Evolutionary conservation across 1,139 yeast genomes (phyloP).

Genomic region (Saccharomyces hybrid): DNA sequence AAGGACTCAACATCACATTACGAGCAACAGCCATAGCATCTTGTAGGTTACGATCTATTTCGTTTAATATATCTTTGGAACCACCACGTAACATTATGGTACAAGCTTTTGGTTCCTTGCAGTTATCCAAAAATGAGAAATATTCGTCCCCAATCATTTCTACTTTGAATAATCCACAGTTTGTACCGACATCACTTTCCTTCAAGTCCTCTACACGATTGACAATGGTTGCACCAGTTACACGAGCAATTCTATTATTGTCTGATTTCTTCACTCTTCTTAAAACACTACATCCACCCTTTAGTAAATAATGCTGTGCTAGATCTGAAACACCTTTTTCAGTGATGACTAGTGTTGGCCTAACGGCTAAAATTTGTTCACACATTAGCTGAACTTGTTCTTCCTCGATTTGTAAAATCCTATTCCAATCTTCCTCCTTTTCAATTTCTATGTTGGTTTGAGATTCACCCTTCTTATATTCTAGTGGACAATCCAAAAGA

Average conservation of each 20-base stretch:
- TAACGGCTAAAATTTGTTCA: slow-evolving; percentile 73
- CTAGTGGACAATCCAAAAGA: slow-evolving; percentile 90
- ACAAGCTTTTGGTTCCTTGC: slow-evolving; percentile 86
- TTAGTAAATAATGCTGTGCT: slow-evolving; percentile 92
- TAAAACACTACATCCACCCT: slow-evolving; percentile 87
- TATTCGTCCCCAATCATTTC: slow-evolving; percentile 97
- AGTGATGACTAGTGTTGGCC: slow-evolving; percentile 91
- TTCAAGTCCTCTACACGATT: slow-evolving; percentile 91
- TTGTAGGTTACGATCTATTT: slow-evolving; percentile 92
- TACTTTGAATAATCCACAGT: slow-evolving; percentile 86
- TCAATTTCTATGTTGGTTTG: slow-evolving; percentile 97
- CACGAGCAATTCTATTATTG: slow-evolving; percentile 93
- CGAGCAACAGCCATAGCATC: slow-evolving; percentile 98
- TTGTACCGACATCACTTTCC: slow-evolving; percentile 80
- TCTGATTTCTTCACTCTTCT: slow-evolving; percentile 95
- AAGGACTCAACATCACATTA: slow-evolving; percentile 91
- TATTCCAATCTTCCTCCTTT: slow-evolving; percentile 93
- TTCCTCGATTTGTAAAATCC: slow-evolving; percentile 93
- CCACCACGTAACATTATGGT: slow-evolving; percentile 91
- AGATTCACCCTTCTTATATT: slow-evolving; percentile 97
- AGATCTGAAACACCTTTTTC: slow-evolving; percentile 98
- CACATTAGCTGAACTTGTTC: slow-evolving; percentile 89
- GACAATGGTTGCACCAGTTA: slow-evolving; percentile 95
- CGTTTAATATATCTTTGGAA: slow-evolving; percentile 91
- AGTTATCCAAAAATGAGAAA: slow-evolving; percentile 75